Percentiles rank a stretch among this genome's conserved stretches.
Evolutionary conservation across 768 basidiomycete species (phyloP).

Genomic region (Tremella yokohamensis): DNA sequence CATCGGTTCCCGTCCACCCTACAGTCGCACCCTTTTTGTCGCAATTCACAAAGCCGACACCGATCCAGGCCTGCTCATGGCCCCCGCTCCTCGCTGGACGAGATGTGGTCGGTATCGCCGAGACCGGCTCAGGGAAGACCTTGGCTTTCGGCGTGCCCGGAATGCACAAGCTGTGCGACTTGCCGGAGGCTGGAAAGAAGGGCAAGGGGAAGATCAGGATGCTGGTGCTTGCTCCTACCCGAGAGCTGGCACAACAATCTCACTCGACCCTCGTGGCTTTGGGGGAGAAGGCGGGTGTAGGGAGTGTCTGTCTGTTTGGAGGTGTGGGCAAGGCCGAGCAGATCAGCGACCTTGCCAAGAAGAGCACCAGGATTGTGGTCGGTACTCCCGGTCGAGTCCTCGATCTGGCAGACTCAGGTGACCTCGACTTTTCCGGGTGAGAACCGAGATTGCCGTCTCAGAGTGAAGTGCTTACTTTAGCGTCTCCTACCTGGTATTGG

Average conservation of each 20-base stretch:
- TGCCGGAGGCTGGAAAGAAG: conserved; percentile 16
- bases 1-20: conserved; percentile 64
- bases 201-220: conserved; percentile 51
- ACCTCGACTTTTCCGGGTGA: conserved; percentile 72
- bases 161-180: conserved; percentile 61
- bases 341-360: conserved; percentile 63
- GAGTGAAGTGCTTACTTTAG: conserved; percentile 50
- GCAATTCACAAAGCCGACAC: conserved; percentile 80
- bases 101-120: conserved; percentile 89
- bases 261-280: conserved; percentile 74
- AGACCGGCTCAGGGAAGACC: conserved; percentile 92
- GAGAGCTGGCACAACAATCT: conserved; percentile 93
- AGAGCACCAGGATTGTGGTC: conserved; percentile 69
- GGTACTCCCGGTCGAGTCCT: conserved; percentile 92
- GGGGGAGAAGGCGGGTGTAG: conserved; percentile 67
- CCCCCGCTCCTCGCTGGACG: conserved; percentile 68
- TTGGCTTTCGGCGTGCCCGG: conserved; percentile 93
- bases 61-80: conserved; percentile 95
- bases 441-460: conserved; percentile 44
- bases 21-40: conserved; percentile 63
- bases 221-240: conserved; percentile 87
- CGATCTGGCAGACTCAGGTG: conserved; percentile 84
- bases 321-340: conserved; percentile 90
- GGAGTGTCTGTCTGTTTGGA: conserved; percentile 84
- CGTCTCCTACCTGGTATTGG: conserved; percentile 86